Base-by-base conservation (phyloP, 2,329 filamentous ascomycete genomes). In the Shiraia bambusicola region DNA sequence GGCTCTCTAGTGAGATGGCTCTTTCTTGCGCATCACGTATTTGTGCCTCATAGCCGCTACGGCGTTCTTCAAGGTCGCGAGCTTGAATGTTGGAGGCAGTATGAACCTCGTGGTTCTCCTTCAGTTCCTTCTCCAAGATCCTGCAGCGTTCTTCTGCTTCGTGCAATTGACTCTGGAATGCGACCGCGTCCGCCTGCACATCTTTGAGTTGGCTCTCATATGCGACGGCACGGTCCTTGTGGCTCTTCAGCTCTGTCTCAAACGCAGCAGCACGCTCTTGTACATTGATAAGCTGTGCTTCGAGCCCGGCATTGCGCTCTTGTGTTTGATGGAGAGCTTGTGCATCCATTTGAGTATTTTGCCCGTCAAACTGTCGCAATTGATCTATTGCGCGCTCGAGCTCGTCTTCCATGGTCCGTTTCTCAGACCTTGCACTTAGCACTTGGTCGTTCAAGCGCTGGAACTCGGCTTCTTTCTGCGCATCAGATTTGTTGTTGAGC, bases 401-500 rank as follows among this genome's bases (percentile, higher is more conserved):
- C 41, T 69, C 65, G 11, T 50, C 47, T 40, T 67, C 69, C 54
- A 66, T 65, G 2, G 55, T 52, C 28, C 54, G 59, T 51, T 67
- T 66, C 37, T 63, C 63, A 6, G 61, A 63, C 42, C 61, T 57
- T 17, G 65, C 59, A 34, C 59, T 62, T 15, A 65, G 55, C 13
- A 71, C 61, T 52, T 70, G 69, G 11, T 72, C 68, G 30, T 72
- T 72, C 30, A 76, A 62, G 9, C 61, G 56, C 33, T 60, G 54
- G 34, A 70, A 63, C 35, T 75, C 69, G 17, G 55, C 64, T 37
- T 69, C 67, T 39, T 62, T 68, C 34, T 70, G 65, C 2, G 63
- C 76, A 54, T 95, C 89, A 1, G 88, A 90, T 61, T 91, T 91
- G 72, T 79, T 90, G 70, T 95, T 95, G 42, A 96, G 79, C 61